Evolutionary conservation across 306 rosid species (phyloP).

Genomic region (Canavalia ensiformis): DNA sequence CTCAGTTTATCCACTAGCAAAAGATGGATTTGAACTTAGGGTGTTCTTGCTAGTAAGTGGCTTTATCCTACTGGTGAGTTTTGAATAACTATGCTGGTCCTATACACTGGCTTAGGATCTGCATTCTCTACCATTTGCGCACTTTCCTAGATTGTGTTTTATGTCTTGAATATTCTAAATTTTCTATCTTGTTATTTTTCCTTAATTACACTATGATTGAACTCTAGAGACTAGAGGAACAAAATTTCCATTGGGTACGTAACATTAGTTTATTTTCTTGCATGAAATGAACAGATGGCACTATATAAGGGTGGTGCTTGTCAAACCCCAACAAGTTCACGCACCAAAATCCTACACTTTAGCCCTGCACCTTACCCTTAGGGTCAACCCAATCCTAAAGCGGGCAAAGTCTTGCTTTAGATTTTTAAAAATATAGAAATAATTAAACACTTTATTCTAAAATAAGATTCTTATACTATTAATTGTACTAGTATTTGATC

Average conservation of each 20-base stretch:
- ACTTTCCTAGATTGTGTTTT: neutral
- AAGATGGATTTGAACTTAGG: neutral
- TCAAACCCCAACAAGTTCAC: no score
- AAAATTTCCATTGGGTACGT: neutral
- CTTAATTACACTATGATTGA: neutral
- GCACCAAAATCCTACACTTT: no score
- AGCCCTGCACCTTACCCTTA: no score
- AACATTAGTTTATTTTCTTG: neutral
- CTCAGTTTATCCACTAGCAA: neutral
- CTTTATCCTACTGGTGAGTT: neutral
- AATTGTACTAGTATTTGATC: no score
- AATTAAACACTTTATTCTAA: no score
- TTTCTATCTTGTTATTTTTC: neutral
- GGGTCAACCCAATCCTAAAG: no score
- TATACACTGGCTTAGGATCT: neutral
- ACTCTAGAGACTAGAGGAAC: neutral
- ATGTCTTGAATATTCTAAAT: neutral
- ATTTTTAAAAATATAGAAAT: no score
- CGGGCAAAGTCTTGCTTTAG: no score
- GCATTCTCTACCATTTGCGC: neutral
- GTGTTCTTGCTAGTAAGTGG: neutral
- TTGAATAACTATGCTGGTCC: neutral
- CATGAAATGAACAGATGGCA: neutral
- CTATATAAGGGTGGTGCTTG: neutral
- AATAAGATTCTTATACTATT: no score